Evolutionary conservation across 768 basidiomycete species (phyloP).

Genomic region (Lactarius akahatsu): DNA sequence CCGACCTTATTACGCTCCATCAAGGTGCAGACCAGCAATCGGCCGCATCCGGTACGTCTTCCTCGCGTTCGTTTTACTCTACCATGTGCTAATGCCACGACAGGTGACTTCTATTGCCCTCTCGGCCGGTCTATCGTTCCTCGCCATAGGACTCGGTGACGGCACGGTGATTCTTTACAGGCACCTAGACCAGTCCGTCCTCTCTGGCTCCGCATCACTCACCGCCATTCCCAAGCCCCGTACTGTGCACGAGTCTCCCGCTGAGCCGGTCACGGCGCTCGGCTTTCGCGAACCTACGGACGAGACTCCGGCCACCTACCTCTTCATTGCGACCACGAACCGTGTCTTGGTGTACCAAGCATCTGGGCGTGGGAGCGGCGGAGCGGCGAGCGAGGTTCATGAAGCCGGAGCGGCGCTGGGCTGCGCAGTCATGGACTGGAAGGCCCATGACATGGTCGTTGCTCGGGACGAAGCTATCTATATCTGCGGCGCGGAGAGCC

Average conservation of each 20-base stretch:
- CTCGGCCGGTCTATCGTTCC: slow-evolving; percentile 72
- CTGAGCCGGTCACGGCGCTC: slow-evolving; percentile 90
- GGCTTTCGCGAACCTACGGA: slow-evolving; percentile 71
- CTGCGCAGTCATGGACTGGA: slow-evolving; percentile 80
- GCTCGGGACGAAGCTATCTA: slow-evolving; percentile 93
- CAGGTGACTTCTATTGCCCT: slow-evolving; percentile 63
- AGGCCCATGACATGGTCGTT: slow-evolving; percentile 70
- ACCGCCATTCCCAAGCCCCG: slow-evolving; percentile 84
- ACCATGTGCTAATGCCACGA: slow-evolving; percentile 36
- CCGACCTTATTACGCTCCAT: slow-evolving; percentile 70
- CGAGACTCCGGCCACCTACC: slow-evolving; percentile 43
- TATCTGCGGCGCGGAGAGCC: slow-evolving; percentile 74
- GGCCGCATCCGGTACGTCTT: slow-evolving; percentile 69
- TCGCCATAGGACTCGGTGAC: slow-evolving; percentile 92
- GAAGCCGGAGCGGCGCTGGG: slow-evolving; percentile 84
- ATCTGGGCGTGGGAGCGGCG: slow-evolving; percentile 67
- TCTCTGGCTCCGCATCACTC: slow-evolving; percentile 59
- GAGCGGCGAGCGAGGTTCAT: slow-evolving; percentile 68
- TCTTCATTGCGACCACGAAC: slow-evolving; percentile 89
- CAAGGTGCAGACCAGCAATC: slow-evolving; percentile 71
- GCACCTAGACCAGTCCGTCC: slow-evolving; percentile 87
- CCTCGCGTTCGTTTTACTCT: background rate
- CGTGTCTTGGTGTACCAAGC: slow-evolving; percentile 75
- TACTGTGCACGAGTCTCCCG: slow-evolving; percentile 75
- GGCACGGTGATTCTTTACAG: slow-evolving; percentile 91